phyloP scores from a whole-genome alignment of 768 basidiomycete genomes.

The Coprinopsis marcescibilis region DNA sequence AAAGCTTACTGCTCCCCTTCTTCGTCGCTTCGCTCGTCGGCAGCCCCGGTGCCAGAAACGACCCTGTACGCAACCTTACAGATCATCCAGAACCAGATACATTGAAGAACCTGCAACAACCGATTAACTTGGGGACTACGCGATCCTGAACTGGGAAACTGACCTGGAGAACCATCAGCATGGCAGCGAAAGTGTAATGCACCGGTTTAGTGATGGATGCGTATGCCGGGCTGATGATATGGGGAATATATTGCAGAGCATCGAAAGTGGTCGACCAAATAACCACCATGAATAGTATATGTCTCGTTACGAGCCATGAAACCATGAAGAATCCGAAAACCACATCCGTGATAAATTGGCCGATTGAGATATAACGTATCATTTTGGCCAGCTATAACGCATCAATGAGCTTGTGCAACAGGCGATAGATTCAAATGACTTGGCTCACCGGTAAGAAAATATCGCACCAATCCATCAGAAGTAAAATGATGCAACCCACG shows the following conservation, averaged over 20 bases:
- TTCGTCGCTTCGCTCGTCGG: conserved; percentile 84
- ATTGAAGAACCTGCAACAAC: conserved; percentile 54
- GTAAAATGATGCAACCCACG: conserved; percentile 83
- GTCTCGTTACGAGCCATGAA: conserved; percentile 88
- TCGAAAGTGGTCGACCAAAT: conserved; percentile 60
- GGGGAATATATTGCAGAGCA: conserved; percentile 39
- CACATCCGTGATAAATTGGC: conserved; percentile 59
- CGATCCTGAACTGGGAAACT: conserved; percentile 13
- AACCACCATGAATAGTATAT: conserved; percentile 71
- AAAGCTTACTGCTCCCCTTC: conserved; percentile 47
- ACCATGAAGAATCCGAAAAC: conserved; percentile 79
- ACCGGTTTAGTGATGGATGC: conserved; percentile 45
- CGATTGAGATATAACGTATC: conserved; percentile 74
- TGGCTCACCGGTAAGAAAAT: conserved; percentile 81
- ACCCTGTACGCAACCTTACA: conserved; percentile 79
- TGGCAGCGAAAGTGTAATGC: conserved; percentile 42
- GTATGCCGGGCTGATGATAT: conserved; percentile 51
- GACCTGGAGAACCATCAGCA: conserved; percentile 63
- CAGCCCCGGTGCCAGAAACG: conserved; percentile 64
- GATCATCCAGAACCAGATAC: conserved; percentile 86
- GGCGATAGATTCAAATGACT: neutral
- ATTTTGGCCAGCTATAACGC: conserved; percentile 80
- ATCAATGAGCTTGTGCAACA: conserved; percentile 1
- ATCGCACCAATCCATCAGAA: conserved; percentile 93
- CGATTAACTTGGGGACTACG: neutral